A percentile compares a stretch with the other conserved stretches of the same genome.
phyloP scores from a whole-genome alignment of 2,329 filamentous ascomycete genomes.

The Fusarium phyllophilum region DNA sequence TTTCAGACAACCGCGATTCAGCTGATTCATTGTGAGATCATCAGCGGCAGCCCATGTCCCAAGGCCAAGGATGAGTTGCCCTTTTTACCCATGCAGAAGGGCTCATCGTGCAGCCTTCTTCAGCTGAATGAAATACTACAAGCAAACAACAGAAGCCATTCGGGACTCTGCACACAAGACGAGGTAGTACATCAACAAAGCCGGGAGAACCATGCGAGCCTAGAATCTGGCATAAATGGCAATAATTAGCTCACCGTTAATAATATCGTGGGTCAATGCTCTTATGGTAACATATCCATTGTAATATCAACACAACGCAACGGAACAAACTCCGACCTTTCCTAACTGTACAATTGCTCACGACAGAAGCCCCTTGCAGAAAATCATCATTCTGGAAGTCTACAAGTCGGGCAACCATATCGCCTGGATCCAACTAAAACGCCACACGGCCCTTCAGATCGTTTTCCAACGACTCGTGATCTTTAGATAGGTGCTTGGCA shows the following conservation, averaged over 20 bases:
- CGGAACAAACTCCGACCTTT: background rate
- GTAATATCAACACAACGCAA: conserved; percentile 7
- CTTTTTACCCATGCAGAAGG: background rate
- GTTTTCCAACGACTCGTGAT: conserved; percentile 22
- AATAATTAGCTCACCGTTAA: conserved; percentile 15
- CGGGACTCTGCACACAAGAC: conserved; percentile 28
- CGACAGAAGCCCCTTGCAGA: conserved; percentile 9
- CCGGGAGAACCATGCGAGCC: conserved; percentile 16
- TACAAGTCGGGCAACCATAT: conserved; percentile 26
- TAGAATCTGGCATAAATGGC: conserved; percentile 21
- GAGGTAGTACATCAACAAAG: conserved; percentile 1
- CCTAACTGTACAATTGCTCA: conserved; percentile 3
- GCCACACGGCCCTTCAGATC: conserved; percentile 26
- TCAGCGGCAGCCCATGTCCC: background rate
- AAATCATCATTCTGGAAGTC: conserved; percentile 29
- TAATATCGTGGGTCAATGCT: conserved; percentile 5
- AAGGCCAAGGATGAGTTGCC: background rate
- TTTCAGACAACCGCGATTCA: background rate
- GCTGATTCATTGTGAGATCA: background rate
- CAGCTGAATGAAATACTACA: background rate
- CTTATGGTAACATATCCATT: background rate
- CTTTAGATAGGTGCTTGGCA: conserved; percentile 4
- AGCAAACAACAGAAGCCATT: conserved; percentile 6
- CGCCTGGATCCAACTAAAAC: conserved; percentile 31
- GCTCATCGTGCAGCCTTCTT: background rate